Evolutionary conservation across 352 stramenopile genomes (phyloP), one percentile per base, ranked within the genome.

Genomic region (Blastocystis sp.): DNA sequence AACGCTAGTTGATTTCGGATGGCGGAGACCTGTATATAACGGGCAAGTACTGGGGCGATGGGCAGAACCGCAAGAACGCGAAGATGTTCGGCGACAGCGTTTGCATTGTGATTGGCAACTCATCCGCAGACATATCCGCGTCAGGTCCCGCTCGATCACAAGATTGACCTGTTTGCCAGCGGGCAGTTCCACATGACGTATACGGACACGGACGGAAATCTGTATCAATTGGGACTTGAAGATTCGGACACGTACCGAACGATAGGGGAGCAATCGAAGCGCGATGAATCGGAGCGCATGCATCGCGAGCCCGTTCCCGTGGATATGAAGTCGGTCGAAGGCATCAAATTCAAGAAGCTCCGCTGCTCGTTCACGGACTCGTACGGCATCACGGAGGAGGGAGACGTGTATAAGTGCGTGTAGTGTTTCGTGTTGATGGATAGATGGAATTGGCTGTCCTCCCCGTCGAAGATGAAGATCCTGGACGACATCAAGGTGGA

Each of bases 141-240:
- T 0, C 59, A 60, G 21, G 51, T 85, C 12, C 55, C 59, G 24
- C 74, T 85, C 9, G 50, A 67, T 67, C 74, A 69, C 74, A 33
- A 67, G 21, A 85, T 85, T n/a, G 51, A 67, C 6, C 55, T 85
- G 45, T 85, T 89, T 55, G 79, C 63, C 37, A 80, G 63, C 55
- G 79, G 79, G 26, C 79, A 89, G n/a, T 89, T 89, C 16, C 79
- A 89, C 41, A 77, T 89, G 63, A 80, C 79, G 13, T 89, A 79
- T 21, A 62, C 41, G 26, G 79, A 89, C 45, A 66, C 60, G 3
- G 29, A 50, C 2, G 79, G 79, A n/a, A 19, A 79, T 39, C 62
- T 89, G 21, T 89, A 80, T 31, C 79, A 69, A 24, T 51, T 89
- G 19, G 79, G 79, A 51, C 41, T 89, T 6, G 79, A 89, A 31